Base-by-base conservation (phyloP, 2,329 filamentous ascomycete species). In the Penicillium sp. region DNA sequence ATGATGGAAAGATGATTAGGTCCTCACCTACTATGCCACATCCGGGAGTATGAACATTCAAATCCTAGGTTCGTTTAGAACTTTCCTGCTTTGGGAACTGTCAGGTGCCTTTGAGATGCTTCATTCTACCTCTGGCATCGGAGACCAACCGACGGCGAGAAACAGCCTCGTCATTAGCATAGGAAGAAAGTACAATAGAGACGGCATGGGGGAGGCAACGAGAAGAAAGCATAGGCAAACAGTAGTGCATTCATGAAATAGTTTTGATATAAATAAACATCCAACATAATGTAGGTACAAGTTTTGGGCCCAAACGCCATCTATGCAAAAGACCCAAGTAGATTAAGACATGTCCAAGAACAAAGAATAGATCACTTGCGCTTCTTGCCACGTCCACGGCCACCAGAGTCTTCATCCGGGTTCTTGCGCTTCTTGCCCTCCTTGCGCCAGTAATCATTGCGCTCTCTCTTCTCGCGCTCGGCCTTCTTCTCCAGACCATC, bases 371-470 rank as follows among this genome's bases (percentile, higher is more conserved):
- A 62, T 74, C 66, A 77, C 60, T 63, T 75, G 66, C 76, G 74
- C 66, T 78, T 79, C 70, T 79, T 78, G 21, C 77, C 78, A 44
- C 74, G 72, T 25, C 81, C 78, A 48, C 74, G 72, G 31, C 81
- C 83, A 58, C 76, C 78, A 31, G 76, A 82, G 21, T 78, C 82
- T 51, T 79, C 81, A 21, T 78, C 80, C 64, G 81, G 78, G 35
- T 81, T 81, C 74, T 84, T 86, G 66, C 88, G 81, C 79, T 90
- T 91, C 80, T 89, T 90, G 10, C 94, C 94, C 78, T 99, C 96
- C 68, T 87, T 87, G 68, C 86, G 82, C 94, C 94, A 99, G 72
- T 87, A 99, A 68, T 96, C 93, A 74, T 96, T 89, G 72, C 87
- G 89, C 80, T 99, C 93, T 68, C 86, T 86, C 85, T 93, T 96